Percentiles rank a stretch among this genome's conserved stretches.
Conservation (phyloP, 441 rosid genomes). For the Aleurites moluccanus region DNA sequence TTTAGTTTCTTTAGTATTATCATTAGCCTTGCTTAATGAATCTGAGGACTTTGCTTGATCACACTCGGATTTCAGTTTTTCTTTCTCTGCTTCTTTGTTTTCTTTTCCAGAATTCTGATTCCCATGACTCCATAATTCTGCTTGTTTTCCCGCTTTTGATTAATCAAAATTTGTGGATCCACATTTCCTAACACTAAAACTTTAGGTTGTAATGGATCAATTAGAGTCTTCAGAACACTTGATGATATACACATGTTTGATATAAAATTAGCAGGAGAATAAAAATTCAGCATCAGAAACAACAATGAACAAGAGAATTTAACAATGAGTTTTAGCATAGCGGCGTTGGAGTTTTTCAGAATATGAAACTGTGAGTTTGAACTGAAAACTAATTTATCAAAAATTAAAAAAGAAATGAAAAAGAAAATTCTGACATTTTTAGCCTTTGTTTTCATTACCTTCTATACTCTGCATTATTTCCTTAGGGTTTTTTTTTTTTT, state of each 20-base stretch:
- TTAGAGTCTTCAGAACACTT: slow-evolving; percentile 54
- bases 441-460: slow-evolving; percentile 34
- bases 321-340: no score
- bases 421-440: no score
- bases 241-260: slow-evolving; percentile 10
- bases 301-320: neutral
- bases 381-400: no score
- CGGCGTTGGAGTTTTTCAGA: no score
- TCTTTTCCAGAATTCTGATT: slow-evolving; percentile 33
- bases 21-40: slow-evolving; percentile 18
- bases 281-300: neutral
- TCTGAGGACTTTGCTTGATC: slow-evolving; percentile 25
- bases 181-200: slow-evolving; percentile 46
- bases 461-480: slow-evolving; percentile 45
- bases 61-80: slow-evolving; percentile 23
- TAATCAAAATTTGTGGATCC: slow-evolving; percentile 44
- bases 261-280: neutral
- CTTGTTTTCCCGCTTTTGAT: slow-evolving; percentile 52
- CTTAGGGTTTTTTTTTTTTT: no score
- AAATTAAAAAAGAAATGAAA: no score
- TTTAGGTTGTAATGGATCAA: slow-evolving; percentile 46
- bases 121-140: slow-evolving; percentile 34
- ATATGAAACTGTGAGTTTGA: no score
- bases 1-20: slow-evolving; percentile 20
- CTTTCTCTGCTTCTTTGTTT: slow-evolving; percentile 33